Evolutionary conservation across 2,329 filamentous ascomycete genomes (phyloP), one percentile per base, ranked within the genome.

Genomic region (Sclerotinia borealis): DNA sequence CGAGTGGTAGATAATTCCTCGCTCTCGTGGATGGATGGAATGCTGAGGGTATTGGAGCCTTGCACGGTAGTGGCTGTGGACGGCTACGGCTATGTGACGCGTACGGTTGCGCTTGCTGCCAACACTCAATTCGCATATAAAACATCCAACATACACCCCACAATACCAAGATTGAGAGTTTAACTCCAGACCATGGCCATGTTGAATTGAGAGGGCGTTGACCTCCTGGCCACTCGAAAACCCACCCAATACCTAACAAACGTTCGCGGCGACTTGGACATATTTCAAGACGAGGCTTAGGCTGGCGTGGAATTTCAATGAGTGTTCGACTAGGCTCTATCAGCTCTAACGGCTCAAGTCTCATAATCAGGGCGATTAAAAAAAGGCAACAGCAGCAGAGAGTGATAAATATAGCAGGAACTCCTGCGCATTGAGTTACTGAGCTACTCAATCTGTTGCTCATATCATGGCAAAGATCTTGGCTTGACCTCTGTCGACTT

Each of bases 91-190:
- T 34, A 47, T 37, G 50, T 22, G 27, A 55, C 29, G 25, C 39
- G n/a, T 48, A 25, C 47, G 29, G 47, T 49, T 59, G 41, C 34
- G 36, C 25, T 43, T 51, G 43, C 19, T 63, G 55, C 62, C 47
- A 63, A 37, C 22, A 19, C 19, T 52, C 17, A 7, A 41, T 27
- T 61, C 61, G 62, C 52, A 69, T 68, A 61, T 64, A 65, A 54
- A 70, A 70, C 68, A 68, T 71, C 69, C 69, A 70, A 48, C 68
- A 71, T 13, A 70, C 67, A 25, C 68, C 69, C 68, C 68, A 71
- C 31, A 72, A 56, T 25, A 70, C 66, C 45, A 70, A 48, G 37
- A 72, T 55, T n/a, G 68, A 68, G 31, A 68, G 67, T 58, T 68
- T 70, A 4, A 69, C 65, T 27, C 68, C 68, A 58, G 64, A 63